phyloP scores from a whole-genome alignment of 345 rosid species.

The Erucastrum elatum region DNA sequence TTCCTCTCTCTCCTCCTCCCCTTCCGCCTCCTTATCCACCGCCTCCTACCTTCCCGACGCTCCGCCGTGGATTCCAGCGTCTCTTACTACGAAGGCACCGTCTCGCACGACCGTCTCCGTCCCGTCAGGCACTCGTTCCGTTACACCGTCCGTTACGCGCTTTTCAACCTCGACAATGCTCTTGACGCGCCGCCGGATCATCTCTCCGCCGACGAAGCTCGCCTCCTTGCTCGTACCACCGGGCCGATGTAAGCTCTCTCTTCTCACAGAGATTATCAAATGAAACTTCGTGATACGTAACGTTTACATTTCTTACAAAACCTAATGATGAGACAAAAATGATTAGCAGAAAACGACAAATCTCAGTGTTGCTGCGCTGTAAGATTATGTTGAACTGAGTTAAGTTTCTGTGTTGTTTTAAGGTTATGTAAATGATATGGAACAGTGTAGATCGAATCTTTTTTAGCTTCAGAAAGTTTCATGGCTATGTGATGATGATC shows the following conservation, averaged over 20 bases:
- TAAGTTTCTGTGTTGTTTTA: background rate
- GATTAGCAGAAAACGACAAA: background rate
- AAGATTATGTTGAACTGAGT: background rate
- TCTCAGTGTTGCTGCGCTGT: background rate
- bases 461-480: background rate
- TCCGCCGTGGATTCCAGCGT: slow-evolving; percentile 24
- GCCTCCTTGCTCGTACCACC: slow-evolving; percentile 50
- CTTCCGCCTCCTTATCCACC: slow-evolving; percentile 40
- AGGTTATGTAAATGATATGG: background rate
- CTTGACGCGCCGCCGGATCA: slow-evolving; percentile 51
- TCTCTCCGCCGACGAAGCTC: slow-evolving; percentile 72
- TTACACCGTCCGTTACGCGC: slow-evolving; percentile 74
- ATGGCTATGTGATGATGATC: background rate
- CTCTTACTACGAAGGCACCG: slow-evolving; percentile 68
- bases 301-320: background rate
- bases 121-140: slow-evolving; percentile 73
- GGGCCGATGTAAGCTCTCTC: slow-evolving; percentile 65
- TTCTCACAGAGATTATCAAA: background rate
- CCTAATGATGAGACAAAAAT: background rate
- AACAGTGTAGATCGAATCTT: background rate
- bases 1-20: slow-evolving; percentile 52
- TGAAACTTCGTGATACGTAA: background rate
- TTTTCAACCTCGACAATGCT: slow-evolving; percentile 64
- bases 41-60: slow-evolving; percentile 26
- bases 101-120: slow-evolving; percentile 85